Evolutionary conservation across 148 eudicot genomes (phyloP).

Genomic region (Rhododendron henanense): DNA sequence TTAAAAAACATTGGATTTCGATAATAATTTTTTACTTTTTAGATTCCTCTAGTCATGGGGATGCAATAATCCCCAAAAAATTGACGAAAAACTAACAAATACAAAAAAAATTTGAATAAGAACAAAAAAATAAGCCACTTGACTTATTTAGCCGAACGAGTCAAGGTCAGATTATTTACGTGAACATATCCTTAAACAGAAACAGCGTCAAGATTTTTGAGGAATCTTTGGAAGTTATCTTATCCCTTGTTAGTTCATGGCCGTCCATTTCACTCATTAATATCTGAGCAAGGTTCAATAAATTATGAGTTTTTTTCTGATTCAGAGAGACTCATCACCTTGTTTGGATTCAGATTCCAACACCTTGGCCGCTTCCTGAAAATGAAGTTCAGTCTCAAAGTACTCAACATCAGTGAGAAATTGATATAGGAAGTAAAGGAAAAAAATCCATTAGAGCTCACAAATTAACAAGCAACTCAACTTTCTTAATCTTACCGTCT

Average conservation of each 20-base stretch:
- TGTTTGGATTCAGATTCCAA: conserved; percentile 27
- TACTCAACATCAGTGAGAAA: background rate
- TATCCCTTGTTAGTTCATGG: background rate
- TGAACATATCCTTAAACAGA: background rate
- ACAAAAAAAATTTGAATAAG: too few species aligned
- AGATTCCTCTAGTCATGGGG: too few species aligned
- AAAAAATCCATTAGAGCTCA: background rate
- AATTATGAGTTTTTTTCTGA: background rate
- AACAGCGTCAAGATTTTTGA: background rate
- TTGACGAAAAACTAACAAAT: too few species aligned
- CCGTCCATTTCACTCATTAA: background rate
- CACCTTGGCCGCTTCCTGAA: conserved; percentile 30
- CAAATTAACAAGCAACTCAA: background rate
- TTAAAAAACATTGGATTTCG: too few species aligned
- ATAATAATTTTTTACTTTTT: too few species aligned
- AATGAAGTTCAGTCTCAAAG: conserved; percentile 4
- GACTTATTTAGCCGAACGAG: too few species aligned
- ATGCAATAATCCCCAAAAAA: too few species aligned
- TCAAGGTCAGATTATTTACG: background rate
- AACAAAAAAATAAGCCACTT: too few species aligned
- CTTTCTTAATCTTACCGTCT: conserved; percentile 25
- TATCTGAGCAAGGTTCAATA: background rate
- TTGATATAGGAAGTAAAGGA: background rate
- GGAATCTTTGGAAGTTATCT: background rate
- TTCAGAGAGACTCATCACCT: conserved; percentile 23